Evolutionary conservation across 352 stramenopile genomes (phyloP).

Genomic region (Phytopythium kandeliae): DNA sequence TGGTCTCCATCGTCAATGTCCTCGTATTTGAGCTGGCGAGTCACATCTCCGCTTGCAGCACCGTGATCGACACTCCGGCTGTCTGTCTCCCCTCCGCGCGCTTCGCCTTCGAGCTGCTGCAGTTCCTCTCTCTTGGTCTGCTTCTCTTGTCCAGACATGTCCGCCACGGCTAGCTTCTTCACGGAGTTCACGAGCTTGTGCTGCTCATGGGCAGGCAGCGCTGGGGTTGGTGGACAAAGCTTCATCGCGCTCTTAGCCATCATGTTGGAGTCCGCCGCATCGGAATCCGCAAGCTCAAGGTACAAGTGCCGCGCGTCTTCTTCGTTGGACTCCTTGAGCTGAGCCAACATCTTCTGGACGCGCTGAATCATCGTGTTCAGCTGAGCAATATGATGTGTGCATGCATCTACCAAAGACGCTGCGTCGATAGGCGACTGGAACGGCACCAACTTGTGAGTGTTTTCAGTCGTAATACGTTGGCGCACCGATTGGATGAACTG

Average conservation of each 20-base stretch:
- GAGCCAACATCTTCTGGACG: slow-evolving; percentile 20
- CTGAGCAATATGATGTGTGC: slow-evolving; percentile 18
- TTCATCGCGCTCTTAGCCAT: slow-evolving; percentile 9
- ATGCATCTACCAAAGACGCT: slow-evolving; percentile 11
- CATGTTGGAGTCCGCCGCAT: slow-evolving; percentile 3
- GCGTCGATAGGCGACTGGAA: slow-evolving; percentile 9
- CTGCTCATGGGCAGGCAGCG: slow-evolving; percentile 30
- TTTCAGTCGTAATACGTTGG: slow-evolving; percentile 13
- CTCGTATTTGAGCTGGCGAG: slow-evolving; percentile 16
- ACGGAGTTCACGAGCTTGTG: slow-evolving; percentile 38
- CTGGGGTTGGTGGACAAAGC: slow-evolving; percentile 39
- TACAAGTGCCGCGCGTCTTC: slow-evolving; percentile 20
- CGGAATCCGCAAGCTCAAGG: slow-evolving; percentile 22
- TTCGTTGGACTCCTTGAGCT: slow-evolving; percentile 34
- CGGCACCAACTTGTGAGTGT: slow-evolving; percentile 10
- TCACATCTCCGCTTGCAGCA: neutral
- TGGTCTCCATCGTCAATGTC: slow-evolving; percentile 9
- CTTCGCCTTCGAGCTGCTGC: neutral
- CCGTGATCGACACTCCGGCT: too few species aligned
- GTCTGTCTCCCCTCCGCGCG: too few species aligned
- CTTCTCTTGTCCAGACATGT: slow-evolving; percentile 18
- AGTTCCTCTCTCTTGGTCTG: slow-evolving; percentile 3
- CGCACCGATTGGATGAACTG: slow-evolving; percentile 24
- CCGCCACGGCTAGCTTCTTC: slow-evolving; percentile 43
- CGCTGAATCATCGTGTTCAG: slow-evolving; percentile 28